Evolutionary conservation across 164 flowering plant genomes (phyloP).

Genomic region (Annona squamosa): DNA sequence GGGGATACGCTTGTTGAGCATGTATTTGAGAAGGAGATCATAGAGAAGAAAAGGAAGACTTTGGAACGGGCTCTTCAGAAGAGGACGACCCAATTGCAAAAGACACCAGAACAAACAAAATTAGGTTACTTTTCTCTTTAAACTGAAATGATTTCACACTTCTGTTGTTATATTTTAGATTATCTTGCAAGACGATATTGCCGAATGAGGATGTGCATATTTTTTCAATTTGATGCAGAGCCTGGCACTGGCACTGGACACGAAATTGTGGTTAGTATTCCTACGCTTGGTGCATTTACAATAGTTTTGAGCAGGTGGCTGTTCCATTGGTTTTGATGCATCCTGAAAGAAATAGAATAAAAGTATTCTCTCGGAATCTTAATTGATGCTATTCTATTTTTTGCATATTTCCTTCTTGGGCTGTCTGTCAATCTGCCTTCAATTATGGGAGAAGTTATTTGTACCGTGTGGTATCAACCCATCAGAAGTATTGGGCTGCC

Average conservation of each 20-base stretch:
- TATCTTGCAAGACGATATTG: not conserved
- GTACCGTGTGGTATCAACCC: no score
- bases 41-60: slow-evolving; percentile 53
- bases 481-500: no score
- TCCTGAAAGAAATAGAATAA: no score
- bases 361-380: no score
- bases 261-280: slow-evolving; percentile 59
- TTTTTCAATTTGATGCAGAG: slow-evolving; percentile 34
- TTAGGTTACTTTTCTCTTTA: slow-evolving; percentile 29
- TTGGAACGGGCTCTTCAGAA: slow-evolving; percentile 45
- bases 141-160: not conserved
- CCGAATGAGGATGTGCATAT: not conserved
- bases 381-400: no score
- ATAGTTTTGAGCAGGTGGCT: not conserved
- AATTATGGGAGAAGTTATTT: no score
- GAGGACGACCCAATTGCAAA: slow-evolving; percentile 38
- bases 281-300: not conserved
- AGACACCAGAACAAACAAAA: slow-evolving; percentile 43
- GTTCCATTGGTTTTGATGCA: no score
- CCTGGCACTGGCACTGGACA: slow-evolving; percentile 64
- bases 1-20: slow-evolving; percentile 44
- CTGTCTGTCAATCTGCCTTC: no score
- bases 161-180: not conserved
- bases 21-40: slow-evolving; percentile 48
- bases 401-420: no score